Base-by-base conservation (phyloP, 192 early-diverging fungal genomes). In the Linnemannia exigua region DNA sequence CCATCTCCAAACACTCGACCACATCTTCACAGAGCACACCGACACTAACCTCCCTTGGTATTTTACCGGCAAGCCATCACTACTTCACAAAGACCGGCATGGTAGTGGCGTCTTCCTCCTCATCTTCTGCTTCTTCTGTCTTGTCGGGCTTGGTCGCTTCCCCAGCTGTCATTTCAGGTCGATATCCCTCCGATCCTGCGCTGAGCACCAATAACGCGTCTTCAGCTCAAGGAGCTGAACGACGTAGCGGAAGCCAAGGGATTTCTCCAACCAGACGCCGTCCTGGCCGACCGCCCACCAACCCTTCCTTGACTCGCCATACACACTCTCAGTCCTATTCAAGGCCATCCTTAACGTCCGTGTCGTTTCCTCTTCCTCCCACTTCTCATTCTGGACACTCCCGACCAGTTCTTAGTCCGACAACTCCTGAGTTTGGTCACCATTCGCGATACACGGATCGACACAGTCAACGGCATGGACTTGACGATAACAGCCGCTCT, bases 1-100 rank as follows among this genome's bases (percentile, higher is more conserved):
- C 84, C 17, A 80, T 86, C 28, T 80, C 84, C 1, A 79, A 80
- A 44, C 84, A 86, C 22, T 50, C 78, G 33, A 25, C 74, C 1
- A 44, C 70, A 3, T 72, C 70, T 15, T 48, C 41, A 11, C 44
- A 44, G 19, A 74, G 74, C 38, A 77, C 78, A 19, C 79, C 84
- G 66, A 80, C 74, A n/a, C 50, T 86, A 7, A 69, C 84, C 14
- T 79, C 79, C 63, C 72, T 77, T 41, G 78, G 74, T 22, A 71
- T 72, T 6, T 58, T 77, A 47, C 78, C 78, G 6, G 70, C 74
- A n/a, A 80, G 51, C 66, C 79, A 86, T 37, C 68, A 52, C 44
- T 81, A 67, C 68, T 80, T 73, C 19, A 37, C 48, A 20, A 47
- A 52, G 6, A 35, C 70, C 31, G 36, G 25, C n/a, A n/a, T n/a